These are phyloP conservation scores for Citrus glauca DNA, from an alignment of 345 rosid species.

Conservation along the genomic window DNA sequence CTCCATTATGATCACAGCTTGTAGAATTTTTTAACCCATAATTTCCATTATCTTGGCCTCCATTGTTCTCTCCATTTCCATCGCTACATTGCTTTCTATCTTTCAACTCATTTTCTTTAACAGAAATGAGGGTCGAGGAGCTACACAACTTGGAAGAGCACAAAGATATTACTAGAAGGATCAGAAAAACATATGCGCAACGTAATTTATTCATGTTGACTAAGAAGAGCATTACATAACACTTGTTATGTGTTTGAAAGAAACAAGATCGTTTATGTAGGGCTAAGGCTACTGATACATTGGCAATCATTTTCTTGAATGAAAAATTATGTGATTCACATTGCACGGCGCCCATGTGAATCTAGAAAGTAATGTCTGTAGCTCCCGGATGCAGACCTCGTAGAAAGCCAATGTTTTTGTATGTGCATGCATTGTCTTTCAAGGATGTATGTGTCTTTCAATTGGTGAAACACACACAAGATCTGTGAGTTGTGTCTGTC, in stretches of 20 bases:
- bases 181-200: background rate
- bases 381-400: conserved; percentile 5
- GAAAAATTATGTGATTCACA: background rate
- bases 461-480: background rate
- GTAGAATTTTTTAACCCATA: background rate
- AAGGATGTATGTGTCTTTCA: background rate
- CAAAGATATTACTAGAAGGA: background rate
- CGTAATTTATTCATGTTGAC: background rate
- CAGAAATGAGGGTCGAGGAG: background rate
- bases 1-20: background rate
- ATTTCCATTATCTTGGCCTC: background rate
- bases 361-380: background rate
- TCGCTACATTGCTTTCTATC: background rate
- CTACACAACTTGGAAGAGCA: background rate
- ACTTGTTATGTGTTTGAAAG: too few relatives aligned
- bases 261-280: background rate
- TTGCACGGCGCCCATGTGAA: conserved; percentile 1
- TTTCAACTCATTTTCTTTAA: background rate
- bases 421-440: too few relatives aligned
- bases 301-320: background rate
- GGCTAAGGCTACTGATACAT: background rate
- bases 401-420: background rate
- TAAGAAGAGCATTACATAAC: background rate
- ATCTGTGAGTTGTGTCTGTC: too few relatives aligned
- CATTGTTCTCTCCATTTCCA: background rate